Conservation (phyloP, 2,329 filamentous ascomycete species). For the Leptographium radiaticola region DNA sequence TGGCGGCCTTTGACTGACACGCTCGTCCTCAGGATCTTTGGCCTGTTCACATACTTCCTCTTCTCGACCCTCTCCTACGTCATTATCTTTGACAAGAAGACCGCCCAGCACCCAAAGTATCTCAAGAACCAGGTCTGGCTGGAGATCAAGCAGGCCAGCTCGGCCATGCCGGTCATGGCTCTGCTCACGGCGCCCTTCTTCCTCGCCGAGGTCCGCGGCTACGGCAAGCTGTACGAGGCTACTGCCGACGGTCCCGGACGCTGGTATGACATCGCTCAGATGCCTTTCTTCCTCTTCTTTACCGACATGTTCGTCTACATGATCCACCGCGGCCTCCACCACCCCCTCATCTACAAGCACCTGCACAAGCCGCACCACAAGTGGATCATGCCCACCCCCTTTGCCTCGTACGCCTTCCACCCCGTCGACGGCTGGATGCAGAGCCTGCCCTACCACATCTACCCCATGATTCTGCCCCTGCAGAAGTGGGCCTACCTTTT, state of each 20-base stretch:
- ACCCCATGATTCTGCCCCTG: conserved; percentile 83
- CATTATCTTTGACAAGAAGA: conserved; percentile 85
- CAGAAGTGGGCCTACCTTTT: conserved; percentile 81
- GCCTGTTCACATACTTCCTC: conserved; percentile 70
- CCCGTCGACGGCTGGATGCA: conserved; percentile 84
- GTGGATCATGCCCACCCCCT: conserved; percentile 98
- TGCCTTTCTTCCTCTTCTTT: conserved; percentile 78
- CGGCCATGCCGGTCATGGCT: conserved; percentile 70
- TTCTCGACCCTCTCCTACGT: conserved; percentile 74
- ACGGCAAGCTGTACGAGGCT: conserved; percentile 78
- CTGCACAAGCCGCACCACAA: conserved; percentile 98
- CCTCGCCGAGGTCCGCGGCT: conserved; percentile 69
- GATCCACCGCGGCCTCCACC: conserved; percentile 78
- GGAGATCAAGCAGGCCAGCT: conserved; percentile 71
- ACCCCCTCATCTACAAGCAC: conserved; percentile 68
- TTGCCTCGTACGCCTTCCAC: conserved; percentile 87
- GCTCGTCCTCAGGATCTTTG: conserved; percentile 58
- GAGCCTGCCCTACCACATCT: conserved; percentile 82
- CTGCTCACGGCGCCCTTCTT: conserved; percentile 71
- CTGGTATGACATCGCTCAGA: conserved; percentile 71
- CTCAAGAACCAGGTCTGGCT: conserved; percentile 83
- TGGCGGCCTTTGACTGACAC: not conserved
- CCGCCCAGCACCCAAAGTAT: conserved; percentile 82
- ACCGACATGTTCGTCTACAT: conserved; percentile 87
- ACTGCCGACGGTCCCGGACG: conserved; percentile 59